Evolutionary conservation across 495 filamentous ascomycete species (phyloP).

Genomic region (Podospora anserina): DNA sequence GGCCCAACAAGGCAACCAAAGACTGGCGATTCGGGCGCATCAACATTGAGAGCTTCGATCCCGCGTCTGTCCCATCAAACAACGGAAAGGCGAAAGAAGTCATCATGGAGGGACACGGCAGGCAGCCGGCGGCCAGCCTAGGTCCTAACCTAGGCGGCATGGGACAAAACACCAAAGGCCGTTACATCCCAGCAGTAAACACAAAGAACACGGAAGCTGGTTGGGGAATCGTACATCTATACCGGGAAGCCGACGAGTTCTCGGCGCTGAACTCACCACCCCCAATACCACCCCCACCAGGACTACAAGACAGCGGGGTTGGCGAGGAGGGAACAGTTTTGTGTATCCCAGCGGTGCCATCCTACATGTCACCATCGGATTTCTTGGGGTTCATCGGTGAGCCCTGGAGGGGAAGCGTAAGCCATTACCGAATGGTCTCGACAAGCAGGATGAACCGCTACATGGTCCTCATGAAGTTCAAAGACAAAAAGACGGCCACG

Average conservation of each 20-base stretch:
- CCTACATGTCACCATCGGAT: slow-evolving; percentile 85
- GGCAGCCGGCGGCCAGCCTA: slow-evolving; percentile 23
- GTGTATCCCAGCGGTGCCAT: slow-evolving; percentile 91
- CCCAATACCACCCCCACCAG: not conserved
- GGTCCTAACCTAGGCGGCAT: slow-evolving; percentile 8
- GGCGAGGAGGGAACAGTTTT: slow-evolving; percentile 62
- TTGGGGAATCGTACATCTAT: slow-evolving; percentile 92
- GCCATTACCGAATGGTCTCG: slow-evolving; percentile 92
- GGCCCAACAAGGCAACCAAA: slow-evolving; percentile 37
- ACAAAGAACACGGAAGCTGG: slow-evolving; percentile 75
- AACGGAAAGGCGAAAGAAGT: not conserved
- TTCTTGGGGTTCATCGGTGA: slow-evolving; percentile 92
- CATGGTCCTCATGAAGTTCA: slow-evolving; percentile 96
- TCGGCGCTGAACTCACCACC: slow-evolving; percentile 33
- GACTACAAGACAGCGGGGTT: not conserved
- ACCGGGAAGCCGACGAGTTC: slow-evolving; percentile 72
- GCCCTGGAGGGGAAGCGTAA: slow-evolving; percentile 80
- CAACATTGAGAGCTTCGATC: slow-evolving; percentile 44
- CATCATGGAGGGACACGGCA: slow-evolving; percentile 8
- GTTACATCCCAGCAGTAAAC: not conserved
- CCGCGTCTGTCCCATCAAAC: slow-evolving; percentile 4
- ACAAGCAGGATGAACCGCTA: slow-evolving; percentile 86
- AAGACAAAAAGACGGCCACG: slow-evolving; percentile 66
- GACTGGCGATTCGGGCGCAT: slow-evolving; percentile 50
- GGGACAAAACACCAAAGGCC: not conserved